phyloP scores from a whole-genome alignment of 306 rosid genomes.

The Mimosa pudica region DNA sequence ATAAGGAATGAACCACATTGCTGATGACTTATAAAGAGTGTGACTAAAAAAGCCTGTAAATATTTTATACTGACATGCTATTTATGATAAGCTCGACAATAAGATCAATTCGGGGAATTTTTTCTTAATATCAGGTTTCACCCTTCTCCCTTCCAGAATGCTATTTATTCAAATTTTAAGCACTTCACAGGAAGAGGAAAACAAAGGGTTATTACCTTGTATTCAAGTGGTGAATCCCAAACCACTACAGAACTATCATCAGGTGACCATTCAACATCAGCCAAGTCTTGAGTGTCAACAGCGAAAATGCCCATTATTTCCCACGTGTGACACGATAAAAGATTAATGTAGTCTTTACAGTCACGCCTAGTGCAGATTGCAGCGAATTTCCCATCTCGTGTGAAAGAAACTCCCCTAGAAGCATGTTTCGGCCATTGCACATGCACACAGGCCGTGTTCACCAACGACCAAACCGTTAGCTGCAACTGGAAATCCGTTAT shows the following conservation, averaged over 20 bases:
- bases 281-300: constrained; percentile 89
- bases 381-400: constrained; percentile 87
- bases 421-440: constrained; percentile 95
- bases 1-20: not conserved
- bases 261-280: constrained; percentile 96
- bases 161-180: not conserved
- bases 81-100: not conserved
- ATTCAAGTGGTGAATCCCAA: constrained; percentile 97
- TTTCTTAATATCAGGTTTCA: constrained; percentile 18
- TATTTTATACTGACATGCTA: not conserved
- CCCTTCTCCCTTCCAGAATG: not conserved
- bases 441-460: constrained; percentile 95
- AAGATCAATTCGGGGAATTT: constrained; percentile 1
- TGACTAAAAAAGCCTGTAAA: not conserved
- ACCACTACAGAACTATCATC: constrained; percentile 95
- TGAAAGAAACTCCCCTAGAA: constrained; percentile 91
- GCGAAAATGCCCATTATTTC: constrained; percentile 91
- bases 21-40: not conserved
- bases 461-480: constrained; percentile 89
- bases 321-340: constrained; percentile 92
- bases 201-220: constrained; percentile 60
- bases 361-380: constrained; percentile 97
- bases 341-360: constrained; percentile 88
- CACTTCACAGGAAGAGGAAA: constrained; percentile 24
- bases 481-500: constrained; percentile 94